Conservation (phyloP, 2,329 filamentous ascomycete species). For the Trichophyton equinum region DNA sequence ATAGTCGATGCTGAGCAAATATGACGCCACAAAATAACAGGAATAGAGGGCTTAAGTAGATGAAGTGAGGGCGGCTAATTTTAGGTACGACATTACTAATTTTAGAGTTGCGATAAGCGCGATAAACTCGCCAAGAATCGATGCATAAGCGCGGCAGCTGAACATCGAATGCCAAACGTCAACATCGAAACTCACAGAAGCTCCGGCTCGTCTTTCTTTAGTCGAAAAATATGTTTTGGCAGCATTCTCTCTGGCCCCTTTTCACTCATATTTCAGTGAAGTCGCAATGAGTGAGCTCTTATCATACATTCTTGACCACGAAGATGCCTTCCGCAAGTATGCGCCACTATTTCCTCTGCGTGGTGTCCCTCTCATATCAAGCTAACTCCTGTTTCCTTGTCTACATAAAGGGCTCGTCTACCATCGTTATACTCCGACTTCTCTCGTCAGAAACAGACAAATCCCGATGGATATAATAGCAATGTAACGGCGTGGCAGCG, state of each 20-base stretch:
- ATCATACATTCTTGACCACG: slow-evolving; percentile 49
- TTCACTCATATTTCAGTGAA: not conserved
- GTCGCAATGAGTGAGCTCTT: slow-evolving; percentile 46
- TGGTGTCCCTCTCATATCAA: not conserved
- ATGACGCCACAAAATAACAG: no score
- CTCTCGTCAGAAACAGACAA: slow-evolving; percentile 56
- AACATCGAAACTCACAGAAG: not conserved
- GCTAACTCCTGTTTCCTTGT: not conserved
- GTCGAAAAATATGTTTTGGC: not conserved
- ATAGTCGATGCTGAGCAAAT: no score
- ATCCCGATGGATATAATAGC: slow-evolving; percentile 72
- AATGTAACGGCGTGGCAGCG: slow-evolving; percentile 70
- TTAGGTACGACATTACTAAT: no score
- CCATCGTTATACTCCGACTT: slow-evolving; percentile 87
- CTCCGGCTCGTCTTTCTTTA: not conserved
- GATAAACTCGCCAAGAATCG: no score
- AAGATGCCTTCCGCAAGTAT: slow-evolving; percentile 43
- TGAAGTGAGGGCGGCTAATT: no score
- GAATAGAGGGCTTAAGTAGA: no score
- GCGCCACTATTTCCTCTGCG: not conserved
- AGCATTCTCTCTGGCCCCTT: not conserved
- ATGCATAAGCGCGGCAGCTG: no score
- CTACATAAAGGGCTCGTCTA: slow-evolving; percentile 40
- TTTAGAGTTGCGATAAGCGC: no score
- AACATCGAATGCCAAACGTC: no score